Base-by-base conservation (phyloP, 371 early-diverging fungal species). In the Syncephalastrum monosporum region DNA sequence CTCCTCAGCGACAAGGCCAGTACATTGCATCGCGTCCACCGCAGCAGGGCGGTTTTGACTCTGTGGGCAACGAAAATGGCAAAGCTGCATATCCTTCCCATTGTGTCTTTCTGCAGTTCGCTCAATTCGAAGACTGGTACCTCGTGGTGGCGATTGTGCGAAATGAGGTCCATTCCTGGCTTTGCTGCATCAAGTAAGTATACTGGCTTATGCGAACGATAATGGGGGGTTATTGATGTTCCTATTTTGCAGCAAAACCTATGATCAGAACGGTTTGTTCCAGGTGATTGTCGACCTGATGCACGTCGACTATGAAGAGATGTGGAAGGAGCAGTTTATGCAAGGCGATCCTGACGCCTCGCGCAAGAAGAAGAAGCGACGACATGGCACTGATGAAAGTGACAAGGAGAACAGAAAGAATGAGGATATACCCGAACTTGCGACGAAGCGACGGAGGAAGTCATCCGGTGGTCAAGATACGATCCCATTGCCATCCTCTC, bases 121-220 rank as follows among this genome's bases (percentile, higher is more conserved):
- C 74, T 1, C 80, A 79, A 41, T 79, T 74, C 51, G 74, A 75
- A 51, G 77, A 79, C 41, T 79, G 74, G 74, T 74, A 79, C 47
- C 62, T 79, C 49, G 68, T 76, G 3, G 56, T 76, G 29, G 71
- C 77, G 4, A 69, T 72, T 24, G 63, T 74, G 0, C 65, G 68
- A 38, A 76, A 76, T 50, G 67, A 74, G 56, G 71, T 79, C 38
- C 71, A 72, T 42, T 63, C 70, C 3, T 79, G 75, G 64, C 56
- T 79, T 16, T 74, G 76, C 46, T 74, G 79, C 50, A 62, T 75
- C 16, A 73, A 63, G 78, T 74, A 72, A 53, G 67, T 47, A 42
- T 33, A 33, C 12, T 8, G 38, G 38, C 38, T 33, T 10, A 33
- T 0, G 13, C 38, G 42, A 13, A 13, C 25, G 12, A 4, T 1